A percentile compares a stretch with the other conserved stretches of the same genome.
phyloP scores from a whole-genome alignment of 1,284 basidiomycete species.

The Apiotrichum mycotoxinovorans region DNA sequence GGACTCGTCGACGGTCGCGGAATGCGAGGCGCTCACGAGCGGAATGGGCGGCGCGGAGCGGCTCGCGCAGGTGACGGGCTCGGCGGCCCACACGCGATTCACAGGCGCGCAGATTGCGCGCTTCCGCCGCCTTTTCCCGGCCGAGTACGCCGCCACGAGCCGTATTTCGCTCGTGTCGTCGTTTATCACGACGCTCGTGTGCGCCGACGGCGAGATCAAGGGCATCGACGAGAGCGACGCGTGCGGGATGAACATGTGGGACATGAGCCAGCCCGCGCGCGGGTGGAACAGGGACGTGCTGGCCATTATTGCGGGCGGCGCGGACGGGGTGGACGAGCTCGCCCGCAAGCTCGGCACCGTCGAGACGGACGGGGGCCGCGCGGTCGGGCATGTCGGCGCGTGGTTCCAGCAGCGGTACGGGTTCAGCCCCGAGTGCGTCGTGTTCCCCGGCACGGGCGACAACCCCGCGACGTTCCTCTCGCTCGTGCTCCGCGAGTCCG shows the following conservation, averaged over 20 bases:
- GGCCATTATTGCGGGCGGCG: conserved; percentile 49
- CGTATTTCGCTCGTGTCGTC: conserved; percentile 78
- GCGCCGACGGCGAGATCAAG: conserved; percentile 51
- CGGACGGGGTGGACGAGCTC: conserved; percentile 61
- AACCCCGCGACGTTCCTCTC: conserved; percentile 84
- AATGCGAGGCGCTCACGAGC: conserved; percentile 67
- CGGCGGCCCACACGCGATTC: conserved; percentile 81
- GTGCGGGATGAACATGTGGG: conserved; percentile 80
- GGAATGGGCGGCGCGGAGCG: conserved; percentile 63
- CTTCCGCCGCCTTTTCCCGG: conserved; percentile 61
- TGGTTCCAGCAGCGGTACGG: conserved; percentile 78
- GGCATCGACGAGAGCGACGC: conserved; percentile 60
- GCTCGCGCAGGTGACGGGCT: conserved; percentile 73
- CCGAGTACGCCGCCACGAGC: conserved; percentile 63
- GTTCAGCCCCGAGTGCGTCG: conserved; percentile 68
- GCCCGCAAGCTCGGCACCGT: conserved; percentile 67
- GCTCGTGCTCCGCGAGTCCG: conserved; percentile 57
- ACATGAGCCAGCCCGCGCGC: conserved; percentile 64
- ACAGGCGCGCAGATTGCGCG: conserved; percentile 80
- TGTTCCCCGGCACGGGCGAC: conserved; percentile 86
- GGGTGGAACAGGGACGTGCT: conserved; percentile 66
- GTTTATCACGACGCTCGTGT: conserved; percentile 75
- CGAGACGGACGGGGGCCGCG: conserved; percentile 69
- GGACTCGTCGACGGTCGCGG: conserved; percentile 75
- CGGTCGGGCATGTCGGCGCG: conserved; percentile 60